Evolutionary conservation across 2,329 filamentous ascomycete species (phyloP), one percentile per base, ranked within the genome.

Genomic region (Aspergillus amoenus): DNA sequence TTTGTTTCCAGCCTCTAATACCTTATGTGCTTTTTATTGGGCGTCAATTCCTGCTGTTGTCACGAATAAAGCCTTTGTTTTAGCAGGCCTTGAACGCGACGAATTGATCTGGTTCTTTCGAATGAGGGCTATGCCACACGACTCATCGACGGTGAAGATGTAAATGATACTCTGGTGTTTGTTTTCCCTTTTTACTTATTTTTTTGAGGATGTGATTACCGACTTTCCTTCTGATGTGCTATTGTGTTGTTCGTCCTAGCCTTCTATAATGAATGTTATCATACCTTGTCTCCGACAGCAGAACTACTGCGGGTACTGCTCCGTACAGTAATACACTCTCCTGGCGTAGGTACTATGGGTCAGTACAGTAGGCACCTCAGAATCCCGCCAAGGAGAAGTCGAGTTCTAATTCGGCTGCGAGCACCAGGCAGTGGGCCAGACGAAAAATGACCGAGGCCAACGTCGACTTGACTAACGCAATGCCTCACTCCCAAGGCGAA

Each of bases 81-180:
- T 58, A 57, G 53, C 68, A 64, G 60, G 63, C 64, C 62, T 62
- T 65, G 61, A 63, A 68, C 61, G 69, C 64, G 62, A 65, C 62
- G 61, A 67, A 63, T 61, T 61, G 62, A 64, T 66, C 60, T 61
- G 61, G 62, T 63, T 52, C 41, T 52, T 52, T 63, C 54, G 58
- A 60, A 64, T 64, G 62, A 64, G 66, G 46, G 61, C 63, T 66
- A 62, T 64, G 59, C 60, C 63, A 58, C 59, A 64, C 58, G 64
- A 66, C 63, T 57, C 60, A 61, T 68, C 60, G 63, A 67, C 60
- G 66, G 66, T 64, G 69, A 72, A 71, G 68, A 72, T 76, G 74
- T 76, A 76, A 72, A 76, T 76, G 74, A 76, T 76, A 73, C 68
- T 73, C 66, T 65, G 65, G 64, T 71, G 64, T 70, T 72, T 70